Conservation (phyloP, 805 yeast species). For the Metschnikowia noctiluminum region DNA sequence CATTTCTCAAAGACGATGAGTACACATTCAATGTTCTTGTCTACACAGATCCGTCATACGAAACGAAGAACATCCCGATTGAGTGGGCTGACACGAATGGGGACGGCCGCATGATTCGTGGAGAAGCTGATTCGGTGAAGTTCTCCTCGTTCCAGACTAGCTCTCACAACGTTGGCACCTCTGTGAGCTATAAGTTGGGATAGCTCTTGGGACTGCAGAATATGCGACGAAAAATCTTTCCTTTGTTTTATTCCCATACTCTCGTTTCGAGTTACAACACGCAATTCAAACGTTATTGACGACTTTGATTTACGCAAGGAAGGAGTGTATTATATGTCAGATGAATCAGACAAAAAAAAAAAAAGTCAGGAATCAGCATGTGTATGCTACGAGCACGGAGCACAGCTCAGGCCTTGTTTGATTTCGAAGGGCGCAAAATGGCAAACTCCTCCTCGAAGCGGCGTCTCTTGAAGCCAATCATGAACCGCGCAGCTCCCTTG, state of each 20-base stretch:
- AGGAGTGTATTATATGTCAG: no score
- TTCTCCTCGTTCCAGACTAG: conserved; percentile 67
- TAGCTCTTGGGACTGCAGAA: not conserved
- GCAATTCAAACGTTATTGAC: no score
- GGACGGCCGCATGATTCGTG: conserved; percentile 53
- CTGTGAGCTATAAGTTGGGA: conserved; percentile 55
- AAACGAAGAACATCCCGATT: conserved; percentile 56
- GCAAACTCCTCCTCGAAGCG: conserved; percentile 41
- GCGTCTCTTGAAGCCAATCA: conserved; percentile 47
- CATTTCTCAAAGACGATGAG: conserved; percentile 53
- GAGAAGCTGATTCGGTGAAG: conserved; percentile 61
- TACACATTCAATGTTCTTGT: conserved; percentile 84
- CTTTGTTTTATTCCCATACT: no score
- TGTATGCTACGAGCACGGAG: no score
- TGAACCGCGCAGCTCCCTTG: conserved; percentile 48
- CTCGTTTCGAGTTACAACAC: no score
- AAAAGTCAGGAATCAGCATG: not conserved
- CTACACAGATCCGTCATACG: conserved; percentile 60
- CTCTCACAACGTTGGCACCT: conserved; percentile 67
- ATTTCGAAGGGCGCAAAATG: conserved; percentile 13
- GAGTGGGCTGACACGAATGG: conserved; percentile 78
- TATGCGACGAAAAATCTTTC: not conserved
- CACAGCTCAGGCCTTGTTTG: not conserved
- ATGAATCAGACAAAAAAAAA: not conserved
- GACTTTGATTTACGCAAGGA: no score